Evolutionary conservation across 169 alveolate species (phyloP).

Genomic region (Cyclospora cayetanensis): DNA sequence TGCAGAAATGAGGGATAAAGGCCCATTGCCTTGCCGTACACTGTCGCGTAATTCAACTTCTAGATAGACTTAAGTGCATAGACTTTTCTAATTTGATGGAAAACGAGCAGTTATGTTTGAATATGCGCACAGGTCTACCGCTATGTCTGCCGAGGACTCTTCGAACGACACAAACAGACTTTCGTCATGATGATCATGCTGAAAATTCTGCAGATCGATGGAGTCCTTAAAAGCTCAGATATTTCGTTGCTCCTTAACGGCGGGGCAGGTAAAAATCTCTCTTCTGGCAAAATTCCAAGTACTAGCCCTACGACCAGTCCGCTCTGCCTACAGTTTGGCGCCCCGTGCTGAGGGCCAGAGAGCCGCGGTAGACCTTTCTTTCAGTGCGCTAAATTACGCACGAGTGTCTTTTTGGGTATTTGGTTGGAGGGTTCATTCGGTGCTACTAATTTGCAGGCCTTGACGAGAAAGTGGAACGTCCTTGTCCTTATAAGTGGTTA

Average conservation of each 20-base stretch:
- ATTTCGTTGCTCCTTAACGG: slow-evolving; percentile 91
- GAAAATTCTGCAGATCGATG: slow-evolving; percentile 92
- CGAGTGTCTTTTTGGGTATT: too few relatives aligned
- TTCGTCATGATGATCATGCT: slow-evolving; percentile 93
- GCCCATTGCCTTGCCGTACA: background rate
- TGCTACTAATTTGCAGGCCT: slow-evolving; percentile 81
- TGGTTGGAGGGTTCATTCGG: too few relatives aligned
- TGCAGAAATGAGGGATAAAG: too few relatives aligned
- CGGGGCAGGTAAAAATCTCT: slow-evolving; percentile 81
- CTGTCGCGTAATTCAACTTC: too few relatives aligned
- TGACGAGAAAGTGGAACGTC: slow-evolving; percentile 88
- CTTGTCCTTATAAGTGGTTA: slow-evolving; percentile 88
- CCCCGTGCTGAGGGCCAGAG: too few relatives aligned
- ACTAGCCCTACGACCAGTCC: too few relatives aligned
- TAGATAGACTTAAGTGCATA: too few relatives aligned
- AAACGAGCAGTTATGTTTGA: too few relatives aligned
- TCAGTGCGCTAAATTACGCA: too few relatives aligned
- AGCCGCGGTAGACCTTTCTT: too few relatives aligned
- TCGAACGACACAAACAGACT: slow-evolving; percentile 95
- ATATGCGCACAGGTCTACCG: slow-evolving; percentile 89
- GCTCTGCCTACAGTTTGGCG: too few relatives aligned
- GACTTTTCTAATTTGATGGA: too few relatives aligned
- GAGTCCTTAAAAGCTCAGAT: slow-evolving; percentile 89
- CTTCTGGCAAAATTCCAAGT: background rate
- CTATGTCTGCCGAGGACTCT: slow-evolving; percentile 96